Conservation (phyloP, 2,329 filamentous ascomycete species). For the Paecilomyces sp. region DNA sequence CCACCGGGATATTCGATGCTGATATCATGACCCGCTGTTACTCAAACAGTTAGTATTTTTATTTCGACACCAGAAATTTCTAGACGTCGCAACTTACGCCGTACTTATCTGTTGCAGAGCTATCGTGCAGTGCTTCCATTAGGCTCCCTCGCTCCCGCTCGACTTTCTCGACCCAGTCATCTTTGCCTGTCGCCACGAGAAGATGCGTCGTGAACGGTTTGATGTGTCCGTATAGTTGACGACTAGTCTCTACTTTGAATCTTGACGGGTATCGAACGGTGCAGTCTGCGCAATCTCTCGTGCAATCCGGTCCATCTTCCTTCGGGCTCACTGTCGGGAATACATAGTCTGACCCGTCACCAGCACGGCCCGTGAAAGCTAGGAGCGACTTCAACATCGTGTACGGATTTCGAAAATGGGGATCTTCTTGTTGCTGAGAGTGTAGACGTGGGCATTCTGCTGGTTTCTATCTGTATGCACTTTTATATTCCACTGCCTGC, state of each 20-base stretch:
- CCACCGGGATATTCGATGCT: constrained; percentile 22
- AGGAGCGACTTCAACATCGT: constrained; percentile 15
- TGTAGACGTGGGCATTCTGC: neutral
- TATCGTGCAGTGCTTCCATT: constrained; percentile 40
- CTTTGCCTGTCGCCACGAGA: constrained; percentile 30
- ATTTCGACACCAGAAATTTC: too few species aligned
- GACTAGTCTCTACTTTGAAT: constrained; percentile 24
- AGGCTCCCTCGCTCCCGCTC: constrained; percentile 40
- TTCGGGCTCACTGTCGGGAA: constrained; percentile 28
- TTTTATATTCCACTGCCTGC: neutral
- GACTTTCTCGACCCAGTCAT: constrained; percentile 30
- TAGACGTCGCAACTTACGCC: constrained; percentile 46
- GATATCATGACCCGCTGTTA: constrained; percentile 28
- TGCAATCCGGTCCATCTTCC: constrained; percentile 27
- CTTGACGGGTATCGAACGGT: constrained; percentile 27
- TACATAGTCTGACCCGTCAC: constrained; percentile 19
- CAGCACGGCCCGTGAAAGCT: neutral
- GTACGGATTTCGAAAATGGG: neutral
- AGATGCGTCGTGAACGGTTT: constrained; percentile 29
- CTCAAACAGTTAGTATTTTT: neutral
- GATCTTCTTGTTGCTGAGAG: neutral
- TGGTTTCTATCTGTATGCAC: neutral
- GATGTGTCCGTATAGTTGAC: constrained; percentile 27
- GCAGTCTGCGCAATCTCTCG: constrained; percentile 29
- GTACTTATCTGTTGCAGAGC: constrained; percentile 54